These are phyloP conservation scores for Naganishia randhawae DNA, from an alignment of 768 basidiomycete species.

Conservation along the genomic window DNA sequence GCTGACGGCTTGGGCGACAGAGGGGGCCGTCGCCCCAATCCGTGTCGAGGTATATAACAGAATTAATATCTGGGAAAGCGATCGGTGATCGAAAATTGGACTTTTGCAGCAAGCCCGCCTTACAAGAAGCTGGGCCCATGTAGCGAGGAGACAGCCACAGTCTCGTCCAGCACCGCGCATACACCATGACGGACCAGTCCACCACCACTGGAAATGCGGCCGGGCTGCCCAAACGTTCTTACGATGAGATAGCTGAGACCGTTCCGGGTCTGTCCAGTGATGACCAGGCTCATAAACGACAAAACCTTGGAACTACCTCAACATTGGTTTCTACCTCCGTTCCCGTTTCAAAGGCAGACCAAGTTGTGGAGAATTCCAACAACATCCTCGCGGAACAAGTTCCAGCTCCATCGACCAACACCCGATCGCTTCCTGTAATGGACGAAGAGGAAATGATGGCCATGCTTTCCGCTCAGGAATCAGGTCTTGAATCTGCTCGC, in stretches of 20 bases:
- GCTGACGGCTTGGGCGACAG: not conserved
- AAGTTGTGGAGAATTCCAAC: not conserved
- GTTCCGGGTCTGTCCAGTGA: slow-evolving; percentile 2
- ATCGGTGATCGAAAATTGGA: no score
- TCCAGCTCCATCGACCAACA: not conserved
- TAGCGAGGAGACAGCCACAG: not conserved
- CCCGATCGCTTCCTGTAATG: slow-evolving; percentile 6
- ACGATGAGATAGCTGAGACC: not conserved
- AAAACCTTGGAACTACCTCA: not conserved
- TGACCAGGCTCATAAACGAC: slow-evolving; percentile 8
- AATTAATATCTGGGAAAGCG: slow-evolving; percentile 1
- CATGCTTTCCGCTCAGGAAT: slow-evolving; percentile 18
- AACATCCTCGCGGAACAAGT: not conserved
- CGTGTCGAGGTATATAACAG: not conserved
- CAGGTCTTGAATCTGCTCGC: slow-evolving; percentile 7
- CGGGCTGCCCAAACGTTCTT: not conserved
- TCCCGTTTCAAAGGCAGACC: not conserved
- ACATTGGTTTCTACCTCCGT: not conserved
- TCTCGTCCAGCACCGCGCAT: not conserved
- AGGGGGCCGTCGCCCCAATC: not conserved
- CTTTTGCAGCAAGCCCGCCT: no score
- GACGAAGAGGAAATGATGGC: slow-evolving; percentile 24
- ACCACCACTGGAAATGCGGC: not conserved
- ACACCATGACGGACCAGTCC: not conserved
- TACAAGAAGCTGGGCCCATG: no score